Evolutionary conservation across 768 basidiomycete species (phyloP), one percentile per base, ranked within the genome.

Genomic region (Clathrus columnatus): DNA sequence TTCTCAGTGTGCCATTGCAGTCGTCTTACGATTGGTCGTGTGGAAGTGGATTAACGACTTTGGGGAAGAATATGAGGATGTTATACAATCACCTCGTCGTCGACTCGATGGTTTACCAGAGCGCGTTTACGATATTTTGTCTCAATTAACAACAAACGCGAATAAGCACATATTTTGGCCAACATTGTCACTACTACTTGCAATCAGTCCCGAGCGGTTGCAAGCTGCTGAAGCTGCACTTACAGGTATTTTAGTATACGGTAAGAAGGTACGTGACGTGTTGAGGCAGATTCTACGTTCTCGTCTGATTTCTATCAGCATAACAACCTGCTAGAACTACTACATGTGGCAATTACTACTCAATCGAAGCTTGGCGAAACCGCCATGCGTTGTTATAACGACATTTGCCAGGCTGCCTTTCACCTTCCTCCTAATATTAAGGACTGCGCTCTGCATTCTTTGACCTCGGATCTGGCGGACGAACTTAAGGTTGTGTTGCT

Each of bases 21-120:
- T 79, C 24, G 80, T 85, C 24, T 75, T 95, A 30, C 81, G 90
- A 20, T 75, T 78, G 26, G 89, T 88, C 1, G 73, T 95, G 24
- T 94, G 92, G 91, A 91, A 86, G 59, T 95, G 91, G 91, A 83
- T 94, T 28, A 83, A 86, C 27, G 72, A 80, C 21, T 87, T 84
- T 63, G 85, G 89, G 0, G 70, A 73, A 5, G 89, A 96, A 64
- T 95, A 83, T 66, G 84, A 84, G 51, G 83, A 90, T 6, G 75
- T 81, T 4, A 75, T 91, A 32, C 73, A 77, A 8, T 72, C 75
- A 2, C 75, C 83, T 45, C 80, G 83, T 26, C 76, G 72, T 32
- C 68, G 73, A 46, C 72, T 88, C 11, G 93, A 95, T 57, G 89
- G 87, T 43, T 82, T 83, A 0, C 85, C 91, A 0, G 91, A 96